phyloP scores from a whole-genome alignment of 1,139 yeast species.

The Scheffersomyces insectosa region DNA sequence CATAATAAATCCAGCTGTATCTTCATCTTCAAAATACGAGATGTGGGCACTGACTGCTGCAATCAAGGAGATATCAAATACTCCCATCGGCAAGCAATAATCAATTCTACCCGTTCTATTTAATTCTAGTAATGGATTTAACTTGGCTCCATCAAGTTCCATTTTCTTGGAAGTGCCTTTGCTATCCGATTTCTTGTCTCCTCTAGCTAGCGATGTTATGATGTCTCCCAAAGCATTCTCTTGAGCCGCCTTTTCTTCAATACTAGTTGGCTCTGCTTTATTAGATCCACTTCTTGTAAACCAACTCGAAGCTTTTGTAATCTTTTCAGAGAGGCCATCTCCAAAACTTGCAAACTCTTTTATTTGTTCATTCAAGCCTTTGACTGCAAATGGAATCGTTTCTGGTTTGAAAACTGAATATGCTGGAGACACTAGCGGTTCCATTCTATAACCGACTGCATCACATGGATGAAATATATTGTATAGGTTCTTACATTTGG shows the following conservation, averaged over 20 bases:
- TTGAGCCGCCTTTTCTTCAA: slow-evolving; percentile 23
- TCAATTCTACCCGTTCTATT: slow-evolving; percentile 81
- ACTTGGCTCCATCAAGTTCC: slow-evolving; percentile 27
- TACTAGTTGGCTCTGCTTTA: slow-evolving; percentile 12
- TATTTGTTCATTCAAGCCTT: slow-evolving; percentile 47
- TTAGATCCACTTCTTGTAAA: slow-evolving; percentile 24
- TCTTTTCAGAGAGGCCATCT: slow-evolving; percentile 46
- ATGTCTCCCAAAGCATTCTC: slow-evolving; percentile 51
- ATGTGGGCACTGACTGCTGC: slow-evolving; percentile 87
- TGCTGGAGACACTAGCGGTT: slow-evolving; percentile 66
- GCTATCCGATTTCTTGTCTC: slow-evolving; percentile 13
- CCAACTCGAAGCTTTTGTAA: slow-evolving; percentile 49
- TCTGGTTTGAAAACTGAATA: slow-evolving; percentile 62
- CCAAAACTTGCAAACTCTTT: slow-evolving; percentile 41
- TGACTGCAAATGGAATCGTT: slow-evolving; percentile 55
- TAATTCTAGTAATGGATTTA: slow-evolving; percentile 38
- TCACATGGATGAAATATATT: slow-evolving; percentile 88
- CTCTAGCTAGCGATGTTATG: slow-evolving; percentile 26
- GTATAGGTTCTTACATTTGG: slow-evolving; percentile 62
- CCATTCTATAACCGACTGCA: slow-evolving; percentile 84
- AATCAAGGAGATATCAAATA: slow-evolving; percentile 74
- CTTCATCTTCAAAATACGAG: slow-evolving; percentile 83
- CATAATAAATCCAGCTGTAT: slow-evolving; percentile 78
- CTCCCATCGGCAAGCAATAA: slow-evolving; percentile 75
- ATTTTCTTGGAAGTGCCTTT: slow-evolving; percentile 20